These are phyloP conservation scores for Kokia cookei DNA, from an alignment of 441 rosid genomes.

Conservation along the genomic window DNA sequence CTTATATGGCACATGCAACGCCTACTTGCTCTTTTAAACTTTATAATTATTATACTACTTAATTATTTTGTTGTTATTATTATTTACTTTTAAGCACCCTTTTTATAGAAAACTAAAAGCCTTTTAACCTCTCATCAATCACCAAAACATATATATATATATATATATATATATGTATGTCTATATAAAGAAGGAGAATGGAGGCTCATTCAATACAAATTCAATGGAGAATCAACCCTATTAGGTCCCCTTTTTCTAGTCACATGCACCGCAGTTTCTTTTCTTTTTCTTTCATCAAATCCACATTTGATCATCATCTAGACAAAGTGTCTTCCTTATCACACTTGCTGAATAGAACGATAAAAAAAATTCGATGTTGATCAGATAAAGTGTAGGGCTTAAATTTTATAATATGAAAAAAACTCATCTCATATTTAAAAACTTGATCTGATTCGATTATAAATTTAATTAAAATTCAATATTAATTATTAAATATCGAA, in stretches of 20 bases:
- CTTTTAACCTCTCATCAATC: neutral
- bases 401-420: too few species aligned
- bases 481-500: too few species aligned
- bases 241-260: neutral
- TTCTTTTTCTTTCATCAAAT: neutral
- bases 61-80: neutral
- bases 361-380: too few species aligned
- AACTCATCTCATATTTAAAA: too few species aligned
- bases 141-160: neutral
- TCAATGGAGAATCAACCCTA: neutral
- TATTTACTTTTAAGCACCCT: neutral
- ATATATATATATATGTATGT: too few species aligned
- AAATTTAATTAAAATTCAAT: too few species aligned
- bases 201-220: neutral
- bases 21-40: neutral
- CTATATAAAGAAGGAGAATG: neutral
- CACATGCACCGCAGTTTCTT: slow-evolving; percentile 8
- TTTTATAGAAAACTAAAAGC: neutral
- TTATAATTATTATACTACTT: neutral
- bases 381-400: too few species aligned
- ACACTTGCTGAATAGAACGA: too few species aligned
- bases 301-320: too few species aligned
- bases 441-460: too few species aligned
- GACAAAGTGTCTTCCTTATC: too few species aligned
- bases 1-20: neutral